Conservation (phyloP, 106 monocot genomes). For the Agapanthus africanus region DNA sequence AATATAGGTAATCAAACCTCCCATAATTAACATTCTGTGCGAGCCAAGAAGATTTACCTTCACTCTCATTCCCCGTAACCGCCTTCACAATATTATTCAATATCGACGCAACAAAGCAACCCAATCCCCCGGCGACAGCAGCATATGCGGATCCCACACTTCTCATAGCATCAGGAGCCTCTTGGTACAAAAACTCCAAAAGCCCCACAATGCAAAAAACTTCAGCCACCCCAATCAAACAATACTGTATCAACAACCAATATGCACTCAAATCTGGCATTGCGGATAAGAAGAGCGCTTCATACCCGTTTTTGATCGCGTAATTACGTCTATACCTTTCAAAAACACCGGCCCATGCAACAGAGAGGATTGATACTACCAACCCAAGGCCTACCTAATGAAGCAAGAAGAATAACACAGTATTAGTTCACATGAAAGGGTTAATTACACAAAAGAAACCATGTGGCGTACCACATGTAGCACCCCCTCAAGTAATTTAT, state of each 20-base stretch:
- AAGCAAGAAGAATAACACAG: too few species aligned
- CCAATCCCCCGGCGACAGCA: conserved; percentile 84
- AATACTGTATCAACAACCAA: conserved; percentile 92
- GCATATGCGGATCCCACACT: conserved; percentile 84
- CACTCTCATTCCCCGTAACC: conserved; percentile 48
- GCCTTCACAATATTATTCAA: conserved; percentile 74
- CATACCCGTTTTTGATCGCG: conserved; percentile 51
- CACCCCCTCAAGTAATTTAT: too few species aligned
- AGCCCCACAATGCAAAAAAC: conserved; percentile 84
- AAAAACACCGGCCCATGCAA: conserved; percentile 61
- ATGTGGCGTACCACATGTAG: too few species aligned
- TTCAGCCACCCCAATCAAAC: conserved; percentile 80
- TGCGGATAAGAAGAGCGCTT: conserved; percentile 41
- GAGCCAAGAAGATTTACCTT: conserved; percentile 64
- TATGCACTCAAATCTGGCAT: conserved; percentile 79
- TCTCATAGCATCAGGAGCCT: conserved; percentile 95
- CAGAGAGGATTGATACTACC: conserved; percentile 62
- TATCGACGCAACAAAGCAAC: conserved; percentile 68
- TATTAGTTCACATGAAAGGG: too few species aligned
- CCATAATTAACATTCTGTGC: conserved; percentile 87
- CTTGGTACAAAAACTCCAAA: conserved; percentile 84
- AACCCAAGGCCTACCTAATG: conserved; percentile 79
- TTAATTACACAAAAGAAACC: too few species aligned
- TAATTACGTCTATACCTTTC: conserved; percentile 78
- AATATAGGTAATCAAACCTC: conserved; percentile 78